Evolutionary conservation across 1,139 yeast genomes (phyloP).

Genomic region (Zygoascus sp.): DNA sequence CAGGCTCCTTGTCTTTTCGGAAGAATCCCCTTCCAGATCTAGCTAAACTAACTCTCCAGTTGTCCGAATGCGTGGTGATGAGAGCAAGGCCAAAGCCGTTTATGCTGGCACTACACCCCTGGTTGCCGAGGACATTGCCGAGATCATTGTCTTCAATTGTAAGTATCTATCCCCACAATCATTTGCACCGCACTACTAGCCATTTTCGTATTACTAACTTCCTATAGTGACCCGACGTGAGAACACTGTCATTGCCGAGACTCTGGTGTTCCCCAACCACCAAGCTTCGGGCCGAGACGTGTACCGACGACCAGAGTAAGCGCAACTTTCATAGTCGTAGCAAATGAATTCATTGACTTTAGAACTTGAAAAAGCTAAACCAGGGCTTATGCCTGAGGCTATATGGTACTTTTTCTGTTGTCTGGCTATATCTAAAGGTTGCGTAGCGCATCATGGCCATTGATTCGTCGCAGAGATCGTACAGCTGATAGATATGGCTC

Average conservation of each 20-base stretch:
- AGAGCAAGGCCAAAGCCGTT: slow-evolving; percentile 61
- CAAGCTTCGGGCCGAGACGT: slow-evolving; percentile 73
- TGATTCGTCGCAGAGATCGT: no score
- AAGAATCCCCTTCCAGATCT: not conserved
- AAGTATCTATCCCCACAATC: slow-evolving; percentile 28
- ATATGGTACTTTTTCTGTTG: no score
- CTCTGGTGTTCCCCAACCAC: slow-evolving; percentile 68
- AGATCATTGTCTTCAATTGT: slow-evolving; percentile 63
- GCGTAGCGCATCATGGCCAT: no score
- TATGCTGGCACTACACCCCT: slow-evolving; percentile 72
- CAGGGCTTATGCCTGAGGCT: no score
- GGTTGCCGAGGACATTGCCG: slow-evolving; percentile 76
- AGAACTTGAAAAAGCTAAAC: not conserved
- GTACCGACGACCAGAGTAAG: slow-evolving; percentile 33
- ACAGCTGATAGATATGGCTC: no score
- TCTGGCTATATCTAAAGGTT: no score
- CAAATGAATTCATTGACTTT: not conserved
- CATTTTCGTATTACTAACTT: not conserved
- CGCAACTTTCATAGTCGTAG: not conserved
- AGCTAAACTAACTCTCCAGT: slow-evolving; percentile 29
- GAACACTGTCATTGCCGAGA: slow-evolving; percentile 75
- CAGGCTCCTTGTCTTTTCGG: not conserved
- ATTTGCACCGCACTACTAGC: not conserved
- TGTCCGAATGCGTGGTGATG: slow-evolving; percentile 72
- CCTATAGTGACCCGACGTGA: slow-evolving; percentile 50